A percentile compares a stretch with the other conserved stretches of the same genome.
phyloP scores from a whole-genome alignment of 2,329 filamentous ascomycete species.

The Cercospora brassicicola region DNA sequence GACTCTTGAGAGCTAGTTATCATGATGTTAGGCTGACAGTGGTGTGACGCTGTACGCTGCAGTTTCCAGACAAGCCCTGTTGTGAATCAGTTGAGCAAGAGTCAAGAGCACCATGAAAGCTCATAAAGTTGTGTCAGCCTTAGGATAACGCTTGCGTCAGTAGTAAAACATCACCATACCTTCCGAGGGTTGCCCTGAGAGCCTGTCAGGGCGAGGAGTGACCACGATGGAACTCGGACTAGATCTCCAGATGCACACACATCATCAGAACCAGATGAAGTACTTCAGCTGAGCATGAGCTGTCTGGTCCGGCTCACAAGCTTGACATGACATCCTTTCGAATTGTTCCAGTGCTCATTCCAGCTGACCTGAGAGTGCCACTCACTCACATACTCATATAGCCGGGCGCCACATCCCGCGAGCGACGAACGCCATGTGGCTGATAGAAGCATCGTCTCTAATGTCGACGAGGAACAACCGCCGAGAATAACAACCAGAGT shows the following conservation, averaged over 20 bases:
- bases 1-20: not conserved
- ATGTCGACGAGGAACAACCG: not conserved
- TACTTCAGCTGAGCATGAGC: not conserved
- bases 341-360: not conserved
- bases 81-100: not conserved
- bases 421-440: conserved; percentile 8
- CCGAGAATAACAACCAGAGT: not conserved
- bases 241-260: not conserved
- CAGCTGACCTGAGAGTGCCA: not conserved
- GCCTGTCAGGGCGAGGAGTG: not conserved
- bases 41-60: not conserved
- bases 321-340: not conserved
- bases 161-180: not conserved
- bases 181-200: not conserved
- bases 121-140: not conserved
- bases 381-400: not conserved
- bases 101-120: not conserved
- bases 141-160: not conserved
- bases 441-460: not conserved
- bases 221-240: not conserved
- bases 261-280: not conserved
- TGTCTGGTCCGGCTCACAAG: not conserved
- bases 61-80: not conserved
- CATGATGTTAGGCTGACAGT: not conserved
- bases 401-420: not conserved